phyloP scores from a whole-genome alignment of 192 early-diverging fungal species.

The Thamnidium elegans region DNA sequence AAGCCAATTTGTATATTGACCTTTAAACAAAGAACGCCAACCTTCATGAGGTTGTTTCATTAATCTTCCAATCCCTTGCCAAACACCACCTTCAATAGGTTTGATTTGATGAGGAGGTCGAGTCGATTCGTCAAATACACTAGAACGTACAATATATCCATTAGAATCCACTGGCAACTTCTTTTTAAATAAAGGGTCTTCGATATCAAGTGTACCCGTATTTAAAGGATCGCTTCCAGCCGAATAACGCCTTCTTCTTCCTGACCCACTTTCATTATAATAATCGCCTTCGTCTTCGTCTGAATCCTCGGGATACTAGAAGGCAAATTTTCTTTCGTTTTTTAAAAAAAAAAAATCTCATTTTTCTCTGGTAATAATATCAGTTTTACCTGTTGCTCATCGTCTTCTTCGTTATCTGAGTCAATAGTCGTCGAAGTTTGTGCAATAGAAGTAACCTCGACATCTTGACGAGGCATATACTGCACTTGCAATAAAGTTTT shows the following conservation, averaged over 20 bases:
- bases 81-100: slow-evolving; percentile 57
- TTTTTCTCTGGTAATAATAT: neutral
- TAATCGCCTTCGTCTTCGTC: slow-evolving; percentile 24
- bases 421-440: neutral
- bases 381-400: slow-evolving; percentile 40
- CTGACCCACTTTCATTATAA: slow-evolving; percentile 16
- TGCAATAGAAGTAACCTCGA: slow-evolving; percentile 16
- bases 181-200: slow-evolving; percentile 44
- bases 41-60: slow-evolving; percentile 67
- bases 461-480: slow-evolving; percentile 61
- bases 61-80: slow-evolving; percentile 52
- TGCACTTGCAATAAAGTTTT: slow-evolving; percentile 78
- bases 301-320: slow-evolving; percentile 17
- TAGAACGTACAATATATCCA: slow-evolving; percentile 60
- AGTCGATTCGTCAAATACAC: slow-evolving; percentile 51
- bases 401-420: slow-evolving; percentile 28
- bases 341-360: no score
- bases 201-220: slow-evolving; percentile 38
- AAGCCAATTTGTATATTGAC: slow-evolving; percentile 74
- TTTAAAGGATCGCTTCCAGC: slow-evolving; percentile 24
- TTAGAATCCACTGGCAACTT: slow-evolving; percentile 46
- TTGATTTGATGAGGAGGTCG: slow-evolving; percentile 61
- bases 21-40: slow-evolving; percentile 52
- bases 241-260: slow-evolving; percentile 17
- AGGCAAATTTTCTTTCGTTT: no score